These are phyloP conservation scores for Aspergillus coremiiformis DNA, from an alignment of 495 filamentous ascomycete genomes.

Conservation along the genomic window DNA sequence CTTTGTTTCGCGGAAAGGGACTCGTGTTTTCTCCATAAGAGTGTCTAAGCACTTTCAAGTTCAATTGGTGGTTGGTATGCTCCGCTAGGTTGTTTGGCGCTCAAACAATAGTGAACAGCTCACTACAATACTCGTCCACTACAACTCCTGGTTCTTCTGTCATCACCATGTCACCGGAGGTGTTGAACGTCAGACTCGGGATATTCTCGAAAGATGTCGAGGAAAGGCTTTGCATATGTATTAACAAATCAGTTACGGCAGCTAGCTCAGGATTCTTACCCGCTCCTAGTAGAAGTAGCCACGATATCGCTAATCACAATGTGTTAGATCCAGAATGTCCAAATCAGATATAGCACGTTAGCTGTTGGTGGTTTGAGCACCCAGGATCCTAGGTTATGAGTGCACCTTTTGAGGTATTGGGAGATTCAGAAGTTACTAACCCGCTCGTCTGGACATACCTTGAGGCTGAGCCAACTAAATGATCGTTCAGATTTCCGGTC, in stretches of 20 bases:
- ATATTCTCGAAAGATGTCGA: background rate
- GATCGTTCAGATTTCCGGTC: background rate
- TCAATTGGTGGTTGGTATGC: no score
- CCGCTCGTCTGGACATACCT: background rate
- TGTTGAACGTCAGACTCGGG: background rate
- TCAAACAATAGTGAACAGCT: slow-evolving; percentile 1
- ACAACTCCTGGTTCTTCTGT: background rate
- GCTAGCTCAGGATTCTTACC: background rate
- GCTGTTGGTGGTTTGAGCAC: background rate
- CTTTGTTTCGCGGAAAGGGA: no score
- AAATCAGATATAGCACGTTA: background rate
- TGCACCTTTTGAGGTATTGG: background rate
- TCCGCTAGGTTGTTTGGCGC: no score
- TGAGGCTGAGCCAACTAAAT: background rate
- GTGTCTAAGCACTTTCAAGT: no score
- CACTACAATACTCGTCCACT: background rate
- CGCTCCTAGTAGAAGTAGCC: background rate
- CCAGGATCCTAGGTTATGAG: background rate
- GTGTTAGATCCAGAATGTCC: background rate
- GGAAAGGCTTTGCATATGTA: background rate
- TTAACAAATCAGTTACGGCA: background rate
- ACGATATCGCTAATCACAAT: background rate
- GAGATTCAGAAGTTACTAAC: background rate
- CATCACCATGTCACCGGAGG: background rate
- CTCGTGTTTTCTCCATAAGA: no score